Evolutionary conservation across 2,329 filamentous ascomycete genomes (phyloP).

Genomic region (Colletotrichum lini): DNA sequence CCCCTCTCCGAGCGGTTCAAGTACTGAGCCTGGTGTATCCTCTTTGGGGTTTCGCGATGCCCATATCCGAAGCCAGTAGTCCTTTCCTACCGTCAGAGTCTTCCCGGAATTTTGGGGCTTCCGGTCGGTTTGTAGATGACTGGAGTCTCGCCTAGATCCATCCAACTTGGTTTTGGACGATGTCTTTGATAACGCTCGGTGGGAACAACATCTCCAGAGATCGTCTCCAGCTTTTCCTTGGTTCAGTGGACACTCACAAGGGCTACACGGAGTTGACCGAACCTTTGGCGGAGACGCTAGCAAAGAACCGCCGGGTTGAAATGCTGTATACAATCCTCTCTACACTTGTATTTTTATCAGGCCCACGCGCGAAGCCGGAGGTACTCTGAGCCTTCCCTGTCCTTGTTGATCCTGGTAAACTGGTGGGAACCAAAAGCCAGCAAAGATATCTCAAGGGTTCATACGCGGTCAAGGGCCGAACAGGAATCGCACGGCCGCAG

Average conservation of each 20-base stretch:
- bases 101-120: background rate
- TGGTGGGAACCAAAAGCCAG: background rate
- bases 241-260: background rate
- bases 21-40: background rate
- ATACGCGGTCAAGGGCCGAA: background rate
- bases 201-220: background rate
- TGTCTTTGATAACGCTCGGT: background rate
- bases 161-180: background rate
- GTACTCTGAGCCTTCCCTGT: background rate
- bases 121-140: background rate
- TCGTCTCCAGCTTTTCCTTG: background rate
- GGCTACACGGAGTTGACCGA: background rate
- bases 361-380: background rate
- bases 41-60: background rate
- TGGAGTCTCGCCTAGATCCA: background rate
- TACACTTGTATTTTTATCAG: background rate
- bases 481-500: background rate
- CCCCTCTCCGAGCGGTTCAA: too few relatives aligned
- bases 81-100: background rate
- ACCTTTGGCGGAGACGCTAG: background rate
- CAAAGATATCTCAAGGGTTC: too few relatives aligned
- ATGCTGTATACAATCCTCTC: too few relatives aligned
- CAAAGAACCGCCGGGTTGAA: background rate
- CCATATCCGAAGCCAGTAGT: background rate
- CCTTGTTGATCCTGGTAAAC: background rate